phyloP scores from a whole-genome alignment of 2,329 filamentous ascomycete genomes.

The Penicillium sclerotiorum region DNA sequence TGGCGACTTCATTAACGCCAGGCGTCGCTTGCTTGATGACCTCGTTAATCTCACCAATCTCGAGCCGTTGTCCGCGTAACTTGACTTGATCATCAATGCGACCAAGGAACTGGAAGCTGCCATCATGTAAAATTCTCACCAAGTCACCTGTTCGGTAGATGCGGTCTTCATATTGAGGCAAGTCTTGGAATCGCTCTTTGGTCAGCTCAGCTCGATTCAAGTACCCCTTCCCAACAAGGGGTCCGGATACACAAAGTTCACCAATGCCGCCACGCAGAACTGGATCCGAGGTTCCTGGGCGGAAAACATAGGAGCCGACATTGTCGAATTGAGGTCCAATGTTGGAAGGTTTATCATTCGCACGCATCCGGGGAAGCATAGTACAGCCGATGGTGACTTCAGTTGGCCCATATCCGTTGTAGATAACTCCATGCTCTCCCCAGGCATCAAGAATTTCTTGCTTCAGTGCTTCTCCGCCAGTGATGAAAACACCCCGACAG shows the following conservation, averaged over 20 bases:
- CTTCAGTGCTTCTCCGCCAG: constrained; percentile 83
- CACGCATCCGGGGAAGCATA: constrained; percentile 79
- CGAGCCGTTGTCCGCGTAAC: constrained; percentile 81
- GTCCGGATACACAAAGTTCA: constrained; percentile 85
- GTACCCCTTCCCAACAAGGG: constrained; percentile 87
- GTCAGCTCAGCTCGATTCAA: constrained; percentile 80
- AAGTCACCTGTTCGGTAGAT: constrained; percentile 90
- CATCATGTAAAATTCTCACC: constrained; percentile 77
- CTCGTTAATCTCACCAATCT: constrained; percentile 89
- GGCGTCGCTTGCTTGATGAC: constrained; percentile 66
- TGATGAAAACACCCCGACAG: constrained; percentile 85
- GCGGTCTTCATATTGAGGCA: constrained; percentile 60
- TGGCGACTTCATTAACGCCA: constrained; percentile 69
- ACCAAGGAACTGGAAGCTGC: constrained; percentile 83
- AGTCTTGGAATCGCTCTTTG: constrained; percentile 69
- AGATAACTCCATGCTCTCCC: constrained; percentile 78
- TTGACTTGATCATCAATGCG: constrained; percentile 92
- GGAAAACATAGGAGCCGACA: constrained; percentile 79
- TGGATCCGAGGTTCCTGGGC: constrained; percentile 67
- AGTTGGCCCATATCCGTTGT: constrained; percentile 91
- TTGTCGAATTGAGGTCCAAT: constrained; percentile 87
- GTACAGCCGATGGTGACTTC: constrained; percentile 93
- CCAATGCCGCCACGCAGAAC: constrained; percentile 79
- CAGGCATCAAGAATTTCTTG: constrained; percentile 87
- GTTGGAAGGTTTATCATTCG: constrained; percentile 79